A percentile compares a stretch with the other conserved stretches of the same genome.
These are phyloP conservation scores for Colletotrichum theobromicola DNA, from an alignment of 2,329 filamentous ascomycete species.

Conservation along the genomic window DNA sequence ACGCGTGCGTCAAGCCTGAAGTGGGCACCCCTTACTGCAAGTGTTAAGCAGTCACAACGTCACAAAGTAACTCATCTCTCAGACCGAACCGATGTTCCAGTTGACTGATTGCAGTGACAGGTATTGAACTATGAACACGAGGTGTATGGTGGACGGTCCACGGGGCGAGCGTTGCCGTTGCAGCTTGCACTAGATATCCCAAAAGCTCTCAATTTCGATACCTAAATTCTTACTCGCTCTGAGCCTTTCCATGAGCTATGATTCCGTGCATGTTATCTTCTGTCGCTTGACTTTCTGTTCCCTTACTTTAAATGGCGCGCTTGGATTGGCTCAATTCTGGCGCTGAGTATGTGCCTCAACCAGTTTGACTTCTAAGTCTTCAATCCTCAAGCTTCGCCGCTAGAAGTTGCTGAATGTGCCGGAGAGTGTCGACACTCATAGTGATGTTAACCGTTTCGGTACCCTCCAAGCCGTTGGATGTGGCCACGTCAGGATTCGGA, in stretches of 20 bases:
- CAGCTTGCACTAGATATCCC: not conserved
- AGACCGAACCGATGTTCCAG: not conserved
- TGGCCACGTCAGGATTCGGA: constrained; percentile 44
- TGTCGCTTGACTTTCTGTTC: not conserved
- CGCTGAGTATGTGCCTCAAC: not conserved
- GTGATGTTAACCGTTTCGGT: constrained; percentile 30
- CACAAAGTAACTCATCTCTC: not conserved
- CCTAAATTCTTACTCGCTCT: not conserved
- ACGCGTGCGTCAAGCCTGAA: not conserved
- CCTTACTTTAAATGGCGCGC: not conserved
- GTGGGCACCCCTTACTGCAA: not conserved
- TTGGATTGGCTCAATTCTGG: not conserved
- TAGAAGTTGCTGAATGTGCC: constrained; percentile 30
- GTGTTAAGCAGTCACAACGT: not conserved
- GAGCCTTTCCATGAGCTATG: not conserved
- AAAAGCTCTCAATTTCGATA: not conserved
- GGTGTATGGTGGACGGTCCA: not conserved
- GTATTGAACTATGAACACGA: not conserved
- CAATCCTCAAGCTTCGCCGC: constrained; percentile 24
- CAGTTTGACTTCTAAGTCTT: not conserved
- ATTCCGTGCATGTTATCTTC: not conserved
- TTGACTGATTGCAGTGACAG: not conserved
- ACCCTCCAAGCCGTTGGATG: constrained; percentile 33
- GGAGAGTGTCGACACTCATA: constrained; percentile 32
- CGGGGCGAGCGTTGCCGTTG: not conserved